Evolutionary conservation across 257 asterid species (phyloP).

Genomic region (Buddleja alternifolia): DNA sequence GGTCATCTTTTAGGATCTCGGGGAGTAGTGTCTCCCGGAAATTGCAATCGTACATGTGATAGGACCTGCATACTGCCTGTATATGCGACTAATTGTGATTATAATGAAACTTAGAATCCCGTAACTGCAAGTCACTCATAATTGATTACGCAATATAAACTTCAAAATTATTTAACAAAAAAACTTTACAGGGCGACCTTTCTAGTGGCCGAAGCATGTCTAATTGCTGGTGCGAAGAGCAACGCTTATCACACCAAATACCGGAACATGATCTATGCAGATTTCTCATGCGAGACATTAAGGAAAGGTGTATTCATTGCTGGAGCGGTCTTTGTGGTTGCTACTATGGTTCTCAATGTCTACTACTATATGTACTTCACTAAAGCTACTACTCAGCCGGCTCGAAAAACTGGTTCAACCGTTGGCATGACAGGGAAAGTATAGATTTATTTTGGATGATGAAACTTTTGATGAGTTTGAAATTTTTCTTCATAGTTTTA

Average conservation of each 20-base stretch:
- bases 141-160: too few relatives aligned
- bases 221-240: conserved; percentile 74
- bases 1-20: too few relatives aligned
- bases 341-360: conserved; percentile 74
- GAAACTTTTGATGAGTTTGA: background rate
- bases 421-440: conserved; percentile 54
- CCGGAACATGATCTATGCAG: conserved; percentile 61
- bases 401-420: conserved; percentile 50
- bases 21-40: too few relatives aligned
- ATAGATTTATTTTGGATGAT: conserved; percentile 19
- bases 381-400: conserved; percentile 66
- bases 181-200: conserved; percentile 62
- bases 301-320: conserved; percentile 91
- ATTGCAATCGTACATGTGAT: too few relatives aligned
- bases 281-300: conserved; percentile 72
- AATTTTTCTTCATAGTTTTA: background rate
- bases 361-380: conserved; percentile 82
- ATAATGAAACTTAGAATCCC: too few relatives aligned
- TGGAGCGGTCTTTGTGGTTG: conserved; percentile 85
- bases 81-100: too few relatives aligned
- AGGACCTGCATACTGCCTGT: too few relatives aligned
- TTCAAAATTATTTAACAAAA: too few relatives aligned
- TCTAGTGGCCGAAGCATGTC: conserved; percentile 79
- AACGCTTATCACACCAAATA: conserved; percentile 86
- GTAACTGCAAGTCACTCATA: too few relatives aligned